A percentile compares a stretch with the other conserved stretches of the same genome.
phyloP scores from a whole-genome alignment of 441 rosid species.

The Brassica hybrid region DNA sequence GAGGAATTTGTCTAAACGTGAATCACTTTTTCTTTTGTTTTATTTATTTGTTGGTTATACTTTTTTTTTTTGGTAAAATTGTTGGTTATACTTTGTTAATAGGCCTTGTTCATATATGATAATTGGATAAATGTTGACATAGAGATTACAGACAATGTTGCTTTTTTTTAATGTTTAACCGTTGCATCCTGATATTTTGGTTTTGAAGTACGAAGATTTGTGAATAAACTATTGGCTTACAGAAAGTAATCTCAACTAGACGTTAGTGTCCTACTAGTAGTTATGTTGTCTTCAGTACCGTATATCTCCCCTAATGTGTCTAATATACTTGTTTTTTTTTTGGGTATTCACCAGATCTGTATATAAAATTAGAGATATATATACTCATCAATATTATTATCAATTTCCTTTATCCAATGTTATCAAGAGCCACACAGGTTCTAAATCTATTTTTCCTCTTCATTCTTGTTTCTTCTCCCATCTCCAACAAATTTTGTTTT shows the following conservation, averaged over 20 bases:
- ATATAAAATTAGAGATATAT: no score
- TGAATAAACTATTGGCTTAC: neutral
- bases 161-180: neutral
- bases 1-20: slow-evolving; percentile 23
- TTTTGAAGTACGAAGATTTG: neutral
- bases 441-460: no score
- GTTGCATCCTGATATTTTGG: neutral
- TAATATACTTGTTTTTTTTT: no score
- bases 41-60: neutral
- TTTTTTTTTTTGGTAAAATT: neutral
- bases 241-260: neutral
- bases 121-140: slow-evolving; percentile 18
- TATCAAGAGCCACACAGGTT: no score
- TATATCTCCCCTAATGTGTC: no score
- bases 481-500: no score
- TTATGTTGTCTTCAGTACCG: no score
- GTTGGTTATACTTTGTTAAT: slow-evolving; percentile 27
- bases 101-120: slow-evolving; percentile 33
- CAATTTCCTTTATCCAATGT: no score
- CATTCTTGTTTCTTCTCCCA: no score
- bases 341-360: no score
- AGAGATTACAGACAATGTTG: neutral
- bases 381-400: no score
- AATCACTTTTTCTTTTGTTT: neutral
- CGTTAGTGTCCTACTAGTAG: no score